phyloP scores from a whole-genome alignment of 2,329 filamentous ascomycete species.

The Rutstroemia sp. region DNA sequence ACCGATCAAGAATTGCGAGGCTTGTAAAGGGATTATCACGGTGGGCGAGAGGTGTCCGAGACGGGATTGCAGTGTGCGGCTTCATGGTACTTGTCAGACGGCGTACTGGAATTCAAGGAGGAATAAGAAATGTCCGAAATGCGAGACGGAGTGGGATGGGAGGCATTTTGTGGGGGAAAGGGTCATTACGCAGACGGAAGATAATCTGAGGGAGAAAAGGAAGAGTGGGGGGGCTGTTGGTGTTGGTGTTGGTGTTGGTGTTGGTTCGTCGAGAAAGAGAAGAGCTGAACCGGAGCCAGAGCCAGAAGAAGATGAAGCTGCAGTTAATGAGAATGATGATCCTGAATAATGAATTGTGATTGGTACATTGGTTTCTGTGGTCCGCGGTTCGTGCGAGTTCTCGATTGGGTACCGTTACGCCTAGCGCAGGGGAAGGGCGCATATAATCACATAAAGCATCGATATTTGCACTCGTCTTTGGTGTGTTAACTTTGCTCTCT shows the following conservation, averaged over 20 bases:
- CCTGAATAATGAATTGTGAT: neutral
- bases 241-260: constrained; percentile 7
- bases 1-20: constrained; percentile 78
- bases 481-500: too few species aligned
- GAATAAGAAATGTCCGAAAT: constrained; percentile 57
- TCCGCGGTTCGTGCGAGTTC: neutral
- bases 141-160: constrained; percentile 42
- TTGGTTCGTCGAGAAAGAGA: neutral
- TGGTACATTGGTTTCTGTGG: neutral
- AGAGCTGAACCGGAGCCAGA: constrained; percentile 15
- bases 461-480: too few species aligned
- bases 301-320: constrained; percentile 8
- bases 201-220: constrained; percentile 26
- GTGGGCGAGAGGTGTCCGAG: constrained; percentile 70
- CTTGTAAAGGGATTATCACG: constrained; percentile 85
- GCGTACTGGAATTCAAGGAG: constrained; percentile 59
- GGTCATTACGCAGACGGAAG: constrained; percentile 28
- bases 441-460: too few species aligned
- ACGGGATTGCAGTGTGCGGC: constrained; percentile 56
- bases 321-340: neutral
- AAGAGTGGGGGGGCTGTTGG: constrained; percentile 18
- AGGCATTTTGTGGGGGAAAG: constrained; percentile 29
- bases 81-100: constrained; percentile 71
- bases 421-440: too few species aligned
- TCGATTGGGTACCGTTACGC: neutral